Evolutionary conservation across 2,329 filamentous ascomycete species (phyloP).

Genomic region (Fusarium mexicanum): DNA sequence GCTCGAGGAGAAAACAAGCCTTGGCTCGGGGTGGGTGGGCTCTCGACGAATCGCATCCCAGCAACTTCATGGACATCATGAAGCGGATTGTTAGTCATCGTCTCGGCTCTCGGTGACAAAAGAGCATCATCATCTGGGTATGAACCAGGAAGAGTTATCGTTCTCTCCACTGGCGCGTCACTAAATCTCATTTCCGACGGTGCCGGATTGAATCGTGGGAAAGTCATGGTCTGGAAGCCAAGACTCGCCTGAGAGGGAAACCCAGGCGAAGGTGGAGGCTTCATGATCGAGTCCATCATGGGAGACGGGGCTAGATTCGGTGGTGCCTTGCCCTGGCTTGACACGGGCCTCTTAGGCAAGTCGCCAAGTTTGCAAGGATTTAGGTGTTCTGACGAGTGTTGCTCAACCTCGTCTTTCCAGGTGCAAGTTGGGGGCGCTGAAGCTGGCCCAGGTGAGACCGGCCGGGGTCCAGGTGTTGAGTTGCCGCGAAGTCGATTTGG

Average conservation of each 20-base stretch:
- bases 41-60: slow-evolving; percentile 63
- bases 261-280: slow-evolving; percentile 58
- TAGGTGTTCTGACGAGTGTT: slow-evolving; percentile 44
- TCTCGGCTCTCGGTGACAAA: slow-evolving; percentile 76
- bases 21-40: slow-evolving; percentile 61
- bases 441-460: slow-evolving; percentile 70
- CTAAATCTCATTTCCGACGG: slow-evolving; percentile 24
- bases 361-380: slow-evolving; percentile 35
- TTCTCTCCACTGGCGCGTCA: slow-evolving; percentile 45
- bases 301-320: slow-evolving; percentile 20
- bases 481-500: slow-evolving; percentile 61
- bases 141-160: slow-evolving; percentile 48
- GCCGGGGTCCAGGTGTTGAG: slow-evolving; percentile 61
- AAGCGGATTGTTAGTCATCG: slow-evolving; percentile 76
- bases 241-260: slow-evolving; percentile 53
- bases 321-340: slow-evolving; percentile 40
- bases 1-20: slow-evolving; percentile 64
- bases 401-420: slow-evolving; percentile 62
- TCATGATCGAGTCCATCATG: slow-evolving; percentile 42
- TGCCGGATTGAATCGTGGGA: slow-evolving; percentile 37
- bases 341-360: slow-evolving; percentile 50
- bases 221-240: slow-evolving; percentile 54
- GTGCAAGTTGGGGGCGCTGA: slow-evolving; percentile 72
- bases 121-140: slow-evolving; percentile 63
- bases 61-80: slow-evolving; percentile 57